These are phyloP conservation scores for Pseudotsuga menziesii DNA, from an alignment of 75 land plant species.

Conservation along the genomic window DNA sequence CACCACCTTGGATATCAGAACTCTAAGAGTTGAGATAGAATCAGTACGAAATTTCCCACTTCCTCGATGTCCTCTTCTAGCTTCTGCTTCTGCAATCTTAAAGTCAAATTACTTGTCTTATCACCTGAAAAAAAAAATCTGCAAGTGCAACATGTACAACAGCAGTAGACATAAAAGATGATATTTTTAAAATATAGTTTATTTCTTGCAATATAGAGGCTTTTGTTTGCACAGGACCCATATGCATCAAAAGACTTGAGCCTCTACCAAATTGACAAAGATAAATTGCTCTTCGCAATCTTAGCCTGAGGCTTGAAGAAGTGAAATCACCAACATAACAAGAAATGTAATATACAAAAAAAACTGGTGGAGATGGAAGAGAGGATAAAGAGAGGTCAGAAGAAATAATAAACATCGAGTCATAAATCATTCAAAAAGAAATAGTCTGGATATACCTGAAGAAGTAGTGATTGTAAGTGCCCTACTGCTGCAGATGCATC, in stretches of 20 bases:
- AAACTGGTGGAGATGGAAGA: no score
- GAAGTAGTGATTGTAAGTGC: conserved; percentile 85
- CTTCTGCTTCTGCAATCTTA: conserved; percentile 84
- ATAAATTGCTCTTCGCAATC: no score
- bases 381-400: no score
- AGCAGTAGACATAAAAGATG: neutral
- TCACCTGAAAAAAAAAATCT: neutral
- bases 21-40: conserved; percentile 67
- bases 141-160: neutral
- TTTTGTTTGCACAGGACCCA: no score
- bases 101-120: neutral
- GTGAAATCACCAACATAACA: no score
- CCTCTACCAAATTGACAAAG: no score
- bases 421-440: neutral
- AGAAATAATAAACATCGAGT: neutral
- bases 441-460: conserved; percentile 40
- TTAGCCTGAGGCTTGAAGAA: no score
- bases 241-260: no score
- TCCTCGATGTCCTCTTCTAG: conserved; percentile 68
- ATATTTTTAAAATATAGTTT: neutral
- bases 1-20: conserved; percentile 70
- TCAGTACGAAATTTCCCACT: conserved; percentile 79
- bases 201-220: neutral
- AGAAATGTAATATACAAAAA: no score
- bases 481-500: conserved; percentile 84